Conservation (phyloP, 2,329 filamentous ascomycete genomes). For the Stagonosporopsis rhizophila region DNA sequence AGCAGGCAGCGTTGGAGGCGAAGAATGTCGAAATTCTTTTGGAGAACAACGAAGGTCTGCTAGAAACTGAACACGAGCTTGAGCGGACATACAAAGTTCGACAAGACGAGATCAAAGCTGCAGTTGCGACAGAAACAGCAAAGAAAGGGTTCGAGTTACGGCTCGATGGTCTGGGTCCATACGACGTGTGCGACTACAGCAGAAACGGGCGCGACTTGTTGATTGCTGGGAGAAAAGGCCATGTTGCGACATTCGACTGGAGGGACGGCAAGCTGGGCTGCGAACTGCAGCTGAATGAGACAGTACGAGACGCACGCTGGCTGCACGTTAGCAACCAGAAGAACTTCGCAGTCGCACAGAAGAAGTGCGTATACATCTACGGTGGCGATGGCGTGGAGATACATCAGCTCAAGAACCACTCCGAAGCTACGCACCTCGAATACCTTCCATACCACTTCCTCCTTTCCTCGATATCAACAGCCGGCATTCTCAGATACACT, state of each 20-base stretch:
- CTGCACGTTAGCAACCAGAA: constrained; percentile 83
- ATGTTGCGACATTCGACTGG: constrained; percentile 98
- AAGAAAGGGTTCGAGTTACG: constrained; percentile 93
- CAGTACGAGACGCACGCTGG: constrained; percentile 87
- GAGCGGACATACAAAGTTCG: constrained; percentile 92
- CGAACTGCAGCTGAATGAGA: constrained; percentile 90
- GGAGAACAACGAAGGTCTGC: constrained; percentile 83
- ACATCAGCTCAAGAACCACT: constrained; percentile 87
- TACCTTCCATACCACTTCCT: constrained; percentile 97
- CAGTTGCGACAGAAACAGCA: constrained; percentile 81
- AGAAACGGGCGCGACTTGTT: constrained; percentile 86
- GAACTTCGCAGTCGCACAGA: constrained; percentile 93
- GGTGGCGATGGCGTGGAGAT: constrained; percentile 89
- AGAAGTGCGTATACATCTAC: constrained; percentile 97
- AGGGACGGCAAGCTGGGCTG: constrained; percentile 87
- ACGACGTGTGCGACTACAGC: constrained; percentile 86
- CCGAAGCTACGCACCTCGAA: constrained; percentile 91
- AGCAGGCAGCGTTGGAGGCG: constrained; percentile 79
- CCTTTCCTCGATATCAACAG: constrained; percentile 82
- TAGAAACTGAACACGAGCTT: constrained; percentile 86
- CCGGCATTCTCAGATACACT: constrained; percentile 86
- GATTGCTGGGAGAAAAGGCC: constrained; percentile 87
- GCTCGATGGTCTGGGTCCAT: constrained; percentile 78
- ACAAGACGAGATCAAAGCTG: constrained; percentile 81
- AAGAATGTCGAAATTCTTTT: constrained; percentile 96